phyloP scores from a whole-genome alignment of 345 rosid genomes.

The Durio zibethinus region DNA sequence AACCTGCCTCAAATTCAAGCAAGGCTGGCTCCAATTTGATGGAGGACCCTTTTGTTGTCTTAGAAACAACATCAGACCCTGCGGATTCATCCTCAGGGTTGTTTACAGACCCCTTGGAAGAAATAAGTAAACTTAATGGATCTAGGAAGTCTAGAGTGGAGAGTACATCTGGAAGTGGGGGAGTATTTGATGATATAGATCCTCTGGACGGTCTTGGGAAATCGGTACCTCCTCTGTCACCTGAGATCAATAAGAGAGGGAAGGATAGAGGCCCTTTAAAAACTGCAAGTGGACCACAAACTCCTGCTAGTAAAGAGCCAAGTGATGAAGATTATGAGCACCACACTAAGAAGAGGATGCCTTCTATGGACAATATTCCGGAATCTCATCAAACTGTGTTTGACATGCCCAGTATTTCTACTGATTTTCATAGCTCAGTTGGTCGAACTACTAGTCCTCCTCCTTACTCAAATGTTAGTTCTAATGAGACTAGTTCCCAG shows the following conservation, averaged over 20 bases:
- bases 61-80: slow-evolving; percentile 45
- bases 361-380: slow-evolving; percentile 36
- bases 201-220: slow-evolving; percentile 62
- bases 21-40: slow-evolving; percentile 37
- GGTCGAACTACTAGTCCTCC: slow-evolving; percentile 48
- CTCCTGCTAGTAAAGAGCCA: slow-evolving; percentile 38
- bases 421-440: slow-evolving; percentile 32
- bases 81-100: slow-evolving; percentile 34
- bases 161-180: slow-evolving; percentile 37
- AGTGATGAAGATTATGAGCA: slow-evolving; percentile 39
- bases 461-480: slow-evolving; percentile 34
- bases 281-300: slow-evolving; percentile 43
- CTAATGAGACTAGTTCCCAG: slow-evolving; percentile 38
- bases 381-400: slow-evolving; percentile 45
- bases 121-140: slow-evolving; percentile 39
- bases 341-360: slow-evolving; percentile 36
- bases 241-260: slow-evolving; percentile 41
- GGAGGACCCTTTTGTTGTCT: slow-evolving; percentile 61
- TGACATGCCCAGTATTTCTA: slow-evolving; percentile 37
- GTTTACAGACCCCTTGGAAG: slow-evolving; percentile 47
- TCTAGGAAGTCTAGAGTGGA: slow-evolving; percentile 41
- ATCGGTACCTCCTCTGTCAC: slow-evolving; percentile 41
- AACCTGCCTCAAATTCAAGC: slow-evolving; percentile 35
- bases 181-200: slow-evolving; percentile 59
- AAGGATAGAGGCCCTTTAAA: slow-evolving; percentile 50